phyloP scores from a whole-genome alignment of 345 rosid species.

The Salix caprea region DNA sequence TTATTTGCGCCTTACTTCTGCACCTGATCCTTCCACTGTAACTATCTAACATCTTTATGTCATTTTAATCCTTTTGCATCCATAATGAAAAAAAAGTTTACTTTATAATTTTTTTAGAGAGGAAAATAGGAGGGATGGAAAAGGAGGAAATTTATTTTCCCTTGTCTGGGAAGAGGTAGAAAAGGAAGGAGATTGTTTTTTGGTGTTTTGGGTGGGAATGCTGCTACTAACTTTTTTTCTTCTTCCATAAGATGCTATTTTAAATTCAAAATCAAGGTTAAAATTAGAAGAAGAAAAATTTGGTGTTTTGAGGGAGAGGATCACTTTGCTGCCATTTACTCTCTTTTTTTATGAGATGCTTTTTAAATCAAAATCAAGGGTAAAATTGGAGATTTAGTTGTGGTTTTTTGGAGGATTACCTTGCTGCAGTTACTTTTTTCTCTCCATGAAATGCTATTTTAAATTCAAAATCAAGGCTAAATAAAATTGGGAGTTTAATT shows the following conservation, averaged over 20 bases:
- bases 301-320: background rate
- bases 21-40: constrained; percentile 96
- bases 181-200: background rate
- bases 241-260: background rate
- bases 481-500: background rate
- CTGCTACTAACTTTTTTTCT: background rate
- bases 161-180: background rate
- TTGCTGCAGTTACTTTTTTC: background rate
- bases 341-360: background rate
- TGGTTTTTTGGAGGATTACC: no score
- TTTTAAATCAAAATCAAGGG: background rate
- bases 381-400: background rate
- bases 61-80: background rate
- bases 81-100: background rate
- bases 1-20: constrained; percentile 96
- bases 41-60: constrained; percentile 27
- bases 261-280: background rate
- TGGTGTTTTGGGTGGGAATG: background rate
- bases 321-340: background rate
- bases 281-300: background rate
- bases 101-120: background rate
- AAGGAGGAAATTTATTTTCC: background rate
- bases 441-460: background rate
- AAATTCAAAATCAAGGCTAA: background rate
- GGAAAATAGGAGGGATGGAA: background rate